These are phyloP conservation scores for Dictyostelium purpureum DNA, from an alignment of 78 protist genomes.

Conservation along the genomic window DNA sequence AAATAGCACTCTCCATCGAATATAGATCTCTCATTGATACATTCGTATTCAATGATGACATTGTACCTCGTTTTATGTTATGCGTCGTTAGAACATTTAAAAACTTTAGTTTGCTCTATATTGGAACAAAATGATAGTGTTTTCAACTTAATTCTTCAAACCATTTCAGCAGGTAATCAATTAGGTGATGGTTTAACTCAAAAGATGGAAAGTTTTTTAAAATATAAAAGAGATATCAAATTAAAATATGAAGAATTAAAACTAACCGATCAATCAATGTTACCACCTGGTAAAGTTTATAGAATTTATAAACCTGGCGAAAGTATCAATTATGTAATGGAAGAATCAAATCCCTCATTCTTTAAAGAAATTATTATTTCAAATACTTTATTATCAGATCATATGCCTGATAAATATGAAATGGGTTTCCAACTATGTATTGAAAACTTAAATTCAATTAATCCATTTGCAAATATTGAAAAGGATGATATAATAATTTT, in stretches of 20 bases:
- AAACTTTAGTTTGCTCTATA: constrained; percentile 10
- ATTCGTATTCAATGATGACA: constrained; percentile 67
- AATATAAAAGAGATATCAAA: constrained; percentile 32
- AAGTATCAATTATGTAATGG: constrained; percentile 38
- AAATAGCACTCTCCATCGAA: constrained; percentile 39
- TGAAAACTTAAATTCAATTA: neutral
- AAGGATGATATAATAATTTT: neutral
- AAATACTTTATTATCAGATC: constrained; percentile 62
- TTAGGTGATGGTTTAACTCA: constrained; percentile 56
- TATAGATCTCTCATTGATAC: constrained; percentile 30
- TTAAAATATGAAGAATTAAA: neutral
- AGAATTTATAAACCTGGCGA: constrained; percentile 63
- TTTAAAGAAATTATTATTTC: constrained; percentile 76
- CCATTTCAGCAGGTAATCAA: constrained; percentile 52
- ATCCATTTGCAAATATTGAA: neutral
- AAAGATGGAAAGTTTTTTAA: constrained; percentile 32
- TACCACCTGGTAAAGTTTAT: constrained; percentile 74
- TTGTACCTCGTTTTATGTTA: constrained; percentile 76
- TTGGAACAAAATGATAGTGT: constrained; percentile 38
- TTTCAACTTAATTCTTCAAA: constrained; percentile 31
- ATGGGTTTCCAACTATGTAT: constrained; percentile 7
- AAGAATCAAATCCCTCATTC: constrained; percentile 69
- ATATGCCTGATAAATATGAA: constrained; percentile 80
- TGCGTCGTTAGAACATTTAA: constrained; percentile 54
- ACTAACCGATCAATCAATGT: constrained; percentile 7